phyloP scores from a whole-genome alignment of 768 basidiomycete species.

The Pulveroboletus sp. region DNA sequence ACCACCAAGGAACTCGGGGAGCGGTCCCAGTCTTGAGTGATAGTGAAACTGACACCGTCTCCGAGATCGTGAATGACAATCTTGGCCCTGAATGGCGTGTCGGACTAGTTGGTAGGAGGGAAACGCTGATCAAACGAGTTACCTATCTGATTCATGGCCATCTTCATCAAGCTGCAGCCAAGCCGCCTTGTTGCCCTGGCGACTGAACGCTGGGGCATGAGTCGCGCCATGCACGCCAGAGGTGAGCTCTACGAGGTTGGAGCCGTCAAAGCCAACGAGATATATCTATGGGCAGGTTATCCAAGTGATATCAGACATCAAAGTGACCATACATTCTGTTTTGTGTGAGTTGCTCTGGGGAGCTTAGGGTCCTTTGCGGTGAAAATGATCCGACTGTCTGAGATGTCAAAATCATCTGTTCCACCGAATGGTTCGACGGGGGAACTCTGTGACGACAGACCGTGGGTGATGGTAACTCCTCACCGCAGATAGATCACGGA shows the following conservation, averaged over 20 bases:
- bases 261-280: slow-evolving; percentile 54
- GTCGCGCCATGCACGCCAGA: slow-evolving; percentile 83
- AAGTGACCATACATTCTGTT: slow-evolving; percentile 58
- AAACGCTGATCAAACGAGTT: background rate
- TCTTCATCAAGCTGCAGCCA: slow-evolving; percentile 88
- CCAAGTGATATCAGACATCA: background rate
- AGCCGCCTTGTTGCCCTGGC: slow-evolving; percentile 63
- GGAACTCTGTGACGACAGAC: slow-evolving; percentile 39
- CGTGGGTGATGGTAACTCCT: background rate
- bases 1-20: slow-evolving; percentile 41
- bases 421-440: slow-evolving; percentile 90
- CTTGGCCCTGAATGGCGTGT: slow-evolving; percentile 47
- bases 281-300: slow-evolving; percentile 50
- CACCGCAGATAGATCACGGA: slow-evolving; percentile 31
- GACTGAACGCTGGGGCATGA: slow-evolving; percentile 64
- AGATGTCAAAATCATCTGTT: slow-evolving; percentile 75
- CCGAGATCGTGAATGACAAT: slow-evolving; percentile 74
- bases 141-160: slow-evolving; percentile 87
- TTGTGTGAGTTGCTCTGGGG: slow-evolving; percentile 80
- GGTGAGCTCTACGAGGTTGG: slow-evolving; percentile 63
- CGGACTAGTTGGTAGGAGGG: background rate
- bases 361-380: slow-evolving; percentile 81
- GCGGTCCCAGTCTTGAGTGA: slow-evolving; percentile 84
- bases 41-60: slow-evolving; percentile 60
- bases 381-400: slow-evolving; percentile 64